Evolutionary conservation across 345 rosid genomes (phyloP), one percentile per base, ranked within the genome.

Genomic region (Sapria himalayana): DNA sequence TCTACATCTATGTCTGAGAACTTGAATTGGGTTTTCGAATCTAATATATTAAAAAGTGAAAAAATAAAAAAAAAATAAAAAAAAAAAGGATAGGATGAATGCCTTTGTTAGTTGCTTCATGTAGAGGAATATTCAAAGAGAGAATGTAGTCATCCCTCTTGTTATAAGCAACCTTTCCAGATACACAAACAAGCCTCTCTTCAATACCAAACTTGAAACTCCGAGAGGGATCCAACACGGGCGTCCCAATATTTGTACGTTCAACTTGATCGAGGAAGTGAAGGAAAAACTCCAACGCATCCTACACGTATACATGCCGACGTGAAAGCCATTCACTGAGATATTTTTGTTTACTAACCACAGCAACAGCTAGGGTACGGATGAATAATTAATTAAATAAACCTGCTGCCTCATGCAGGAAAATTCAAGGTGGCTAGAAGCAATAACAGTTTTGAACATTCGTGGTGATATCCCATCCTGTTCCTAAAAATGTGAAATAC

Each of bases 351-450:
- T 29, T 9, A n/a, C 35, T 7, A 12, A n/a, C n/a, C n/a, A n/a
- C n/a, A n/a, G n/a, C n/a, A n/a, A n/a, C n/a, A n/a, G n/a, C n/a
- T n/a, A n/a, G n/a, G n/a, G n/a, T n/a, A n/a, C n/a, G n/a, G n/a
- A n/a, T n/a, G n/a, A n/a, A n/a, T n/a, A n/a, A n/a, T n/a, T n/a
- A n/a, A n/a, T 14, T 21, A 33, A 32, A 36, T 41, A 42, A 52
- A 91, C 95, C 92, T 84, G 99, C 48, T 91, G 99, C 59, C 95
- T 77, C 89, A 91, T 64, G 32, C 95, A 58, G 51, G 95, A 80
- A 53, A 91, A 91, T 54, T 84, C 99, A 3, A 76, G 78, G 49
- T 91, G 99, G 57, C 86, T 76, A 33, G 99, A 81, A 58, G 95
- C 93, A 66, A 91, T 73, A 33, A 91, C 78, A 11, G 85, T 56